Evolutionary conservation across 106 monocot species (phyloP), one percentile per base, ranked within the genome.

Genomic region (Hemerocallis citrina): DNA sequence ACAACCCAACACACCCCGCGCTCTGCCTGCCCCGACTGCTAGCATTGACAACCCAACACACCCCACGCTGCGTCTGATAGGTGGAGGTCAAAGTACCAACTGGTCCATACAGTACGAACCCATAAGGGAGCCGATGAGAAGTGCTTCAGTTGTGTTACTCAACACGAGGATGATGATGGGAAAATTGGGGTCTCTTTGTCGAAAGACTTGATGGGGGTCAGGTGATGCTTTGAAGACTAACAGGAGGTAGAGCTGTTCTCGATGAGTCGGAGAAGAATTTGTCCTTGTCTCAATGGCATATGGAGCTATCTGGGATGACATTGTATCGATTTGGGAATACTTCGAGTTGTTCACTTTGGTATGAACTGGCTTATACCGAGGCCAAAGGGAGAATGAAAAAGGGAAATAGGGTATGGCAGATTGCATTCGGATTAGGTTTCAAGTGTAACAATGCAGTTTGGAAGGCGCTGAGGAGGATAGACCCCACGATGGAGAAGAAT

Each of bases 381-480:
- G 85, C 63, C 1, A 85, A 90, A 47, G 90, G 85, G n/a, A 75
- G 90, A 70, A 68, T 90, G 8, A 81, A 59, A 70, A 90, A 57
- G 60, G 72, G 70, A 3, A 87, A 92, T 46, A 66, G 83, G 64
- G 73, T 83, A 25, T 92, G 92, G 92, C 92, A 92, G 70, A 92
- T 92, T 27, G 92, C 92, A 11, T 87, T 92, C 44, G 92, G 92
- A n/a, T 92, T 87, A 0, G 92, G 92, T 13, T 92, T 92, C 68
- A 92, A 92, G 69, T 92, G 92, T 51, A 92, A 92, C 67, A 87
- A 83, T 46, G 92, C 92, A 8, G 92, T 92, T 7, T 92, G 92
- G 92, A 92, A 66, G 77, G 81, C 87, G 5, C 50, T 92, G 15
- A 80, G 35, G 70, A 75, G 78, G 8, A 49, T 87, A 29, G 30